These are phyloP conservation scores for Postia placenta DNA, from an alignment of 768 basidiomycete genomes.

Conservation along the genomic window DNA sequence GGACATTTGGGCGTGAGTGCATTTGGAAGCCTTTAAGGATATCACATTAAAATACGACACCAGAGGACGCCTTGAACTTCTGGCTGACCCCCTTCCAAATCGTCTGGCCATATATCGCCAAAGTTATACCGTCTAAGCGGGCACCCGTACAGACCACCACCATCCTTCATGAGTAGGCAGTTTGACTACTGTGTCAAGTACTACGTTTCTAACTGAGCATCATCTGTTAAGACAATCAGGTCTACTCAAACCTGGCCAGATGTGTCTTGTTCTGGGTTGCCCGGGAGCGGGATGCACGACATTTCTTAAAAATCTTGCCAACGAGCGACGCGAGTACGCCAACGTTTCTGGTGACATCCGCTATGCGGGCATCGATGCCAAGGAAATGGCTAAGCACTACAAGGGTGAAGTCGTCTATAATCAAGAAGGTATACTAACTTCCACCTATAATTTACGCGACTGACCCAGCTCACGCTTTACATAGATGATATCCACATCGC, in stretches of 20 bases:
- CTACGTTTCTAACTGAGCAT: background rate
- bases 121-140: conserved; percentile 31
- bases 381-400: conserved; percentile 71
- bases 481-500: conserved; percentile 79
- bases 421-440: conserved; percentile 47
- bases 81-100: conserved; percentile 46
- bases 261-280: conserved; percentile 81
- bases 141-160: conserved; percentile 35
- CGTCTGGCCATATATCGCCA: conserved; percentile 36
- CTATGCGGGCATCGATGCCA: conserved; percentile 74
- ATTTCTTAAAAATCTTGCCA: conserved; percentile 80
- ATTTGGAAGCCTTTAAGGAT: background rate
- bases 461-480: conserved; percentile 16
- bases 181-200: background rate
- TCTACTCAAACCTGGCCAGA: conserved; percentile 71
- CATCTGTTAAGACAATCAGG: conserved; percentile 47
- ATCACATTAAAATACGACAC: background rate
- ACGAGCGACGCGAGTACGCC: conserved; percentile 61
- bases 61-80: conserved; percentile 50
- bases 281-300: conserved; percentile 84
- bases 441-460: background rate
- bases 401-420: conserved; percentile 79
- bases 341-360: conserved; percentile 64
- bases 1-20: conserved; percentile 52
- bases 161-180: conserved; percentile 52